Conservation (phyloP, 2,329 filamentous ascomycete genomes). For the Penicillium janthinellum region DNA sequence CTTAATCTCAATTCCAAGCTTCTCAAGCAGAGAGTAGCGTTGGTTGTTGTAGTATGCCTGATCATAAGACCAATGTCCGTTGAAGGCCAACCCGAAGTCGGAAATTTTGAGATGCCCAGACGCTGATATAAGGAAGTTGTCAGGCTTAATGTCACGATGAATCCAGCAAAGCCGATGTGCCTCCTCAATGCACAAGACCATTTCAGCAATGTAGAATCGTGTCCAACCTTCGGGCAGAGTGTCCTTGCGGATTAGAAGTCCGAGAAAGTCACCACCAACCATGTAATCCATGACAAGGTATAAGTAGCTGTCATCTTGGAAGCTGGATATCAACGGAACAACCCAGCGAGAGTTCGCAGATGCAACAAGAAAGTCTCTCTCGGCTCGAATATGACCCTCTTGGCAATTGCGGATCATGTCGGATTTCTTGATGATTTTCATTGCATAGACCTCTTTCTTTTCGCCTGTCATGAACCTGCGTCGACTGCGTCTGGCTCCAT, state of each 20-base stretch:
- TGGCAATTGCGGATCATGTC: constrained; percentile 89
- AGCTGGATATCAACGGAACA: constrained; percentile 82
- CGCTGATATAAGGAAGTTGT: constrained; percentile 90
- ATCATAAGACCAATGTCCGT: constrained; percentile 93
- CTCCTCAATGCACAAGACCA: constrained; percentile 93
- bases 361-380: constrained; percentile 86
- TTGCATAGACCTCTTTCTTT: constrained; percentile 74
- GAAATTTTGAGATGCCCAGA: constrained; percentile 93
- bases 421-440: constrained; percentile 96
- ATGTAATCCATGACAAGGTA: constrained; percentile 99
- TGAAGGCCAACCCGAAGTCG: constrained; percentile 93
- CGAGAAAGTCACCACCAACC: constrained; percentile 92
- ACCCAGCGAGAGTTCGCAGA: constrained; percentile 90
- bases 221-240: constrained; percentile 76
- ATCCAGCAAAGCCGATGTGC: constrained; percentile 87
- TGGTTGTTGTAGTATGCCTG: constrained; percentile 83
- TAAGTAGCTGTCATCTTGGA: constrained; percentile 80
- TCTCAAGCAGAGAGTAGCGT: constrained; percentile 75
- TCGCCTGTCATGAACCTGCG: constrained; percentile 34
- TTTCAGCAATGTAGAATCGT: constrained; percentile 89
- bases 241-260: constrained; percentile 81
- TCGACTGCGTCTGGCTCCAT: constrained; percentile 28
- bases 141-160: constrained; percentile 93
- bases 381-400: constrained; percentile 87
- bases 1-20: constrained; percentile 70